Conservation (phyloP, 2,329 filamentous ascomycete genomes). For the Bipolaris bicolor region DNA sequence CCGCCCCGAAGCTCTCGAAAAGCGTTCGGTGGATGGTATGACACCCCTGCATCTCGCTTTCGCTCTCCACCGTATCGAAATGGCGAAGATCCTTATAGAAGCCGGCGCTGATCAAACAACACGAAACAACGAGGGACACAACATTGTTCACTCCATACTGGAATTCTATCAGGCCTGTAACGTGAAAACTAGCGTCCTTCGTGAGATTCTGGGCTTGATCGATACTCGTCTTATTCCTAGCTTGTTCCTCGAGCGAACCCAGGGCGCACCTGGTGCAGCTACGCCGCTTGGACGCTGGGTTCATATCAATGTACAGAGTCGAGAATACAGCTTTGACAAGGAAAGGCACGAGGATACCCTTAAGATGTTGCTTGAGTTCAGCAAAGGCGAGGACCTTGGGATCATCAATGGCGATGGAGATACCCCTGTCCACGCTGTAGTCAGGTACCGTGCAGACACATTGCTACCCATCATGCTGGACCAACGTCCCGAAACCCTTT, state of each 20-base stretch:
- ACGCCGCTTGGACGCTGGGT: slow-evolving; percentile 66
- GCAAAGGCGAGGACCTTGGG: slow-evolving; percentile 57
- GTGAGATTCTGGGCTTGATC: slow-evolving; percentile 63
- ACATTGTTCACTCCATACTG: slow-evolving; percentile 68
- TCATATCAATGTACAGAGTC: background rate
- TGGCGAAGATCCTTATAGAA: slow-evolving; percentile 66
- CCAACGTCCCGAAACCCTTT: slow-evolving; percentile 64
- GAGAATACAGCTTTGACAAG: background rate
- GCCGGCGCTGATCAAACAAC: slow-evolving; percentile 72
- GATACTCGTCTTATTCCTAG: slow-evolving; percentile 62
- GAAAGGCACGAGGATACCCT: slow-evolving; percentile 16
- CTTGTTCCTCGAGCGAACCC: slow-evolving; percentile 64
- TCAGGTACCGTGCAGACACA: slow-evolving; percentile 50
- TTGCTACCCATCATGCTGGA: slow-evolving; percentile 58
- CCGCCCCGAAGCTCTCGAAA: slow-evolving; percentile 67
- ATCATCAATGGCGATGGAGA: slow-evolving; percentile 70
- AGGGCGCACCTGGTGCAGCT: slow-evolving; percentile 58
- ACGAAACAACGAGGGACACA: slow-evolving; percentile 67
- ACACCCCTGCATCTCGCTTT: slow-evolving; percentile 76
- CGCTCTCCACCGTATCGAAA: slow-evolving; percentile 59
- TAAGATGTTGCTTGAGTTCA: slow-evolving; percentile 41
- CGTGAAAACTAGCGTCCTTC: slow-evolving; percentile 11
- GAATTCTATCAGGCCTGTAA: slow-evolving; percentile 26
- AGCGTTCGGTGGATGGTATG: slow-evolving; percentile 61
- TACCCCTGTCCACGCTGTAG: slow-evolving; percentile 66